These are phyloP conservation scores for Xylaria nigripes DNA, from an alignment of 495 filamentous ascomycete genomes.

Conservation along the genomic window DNA sequence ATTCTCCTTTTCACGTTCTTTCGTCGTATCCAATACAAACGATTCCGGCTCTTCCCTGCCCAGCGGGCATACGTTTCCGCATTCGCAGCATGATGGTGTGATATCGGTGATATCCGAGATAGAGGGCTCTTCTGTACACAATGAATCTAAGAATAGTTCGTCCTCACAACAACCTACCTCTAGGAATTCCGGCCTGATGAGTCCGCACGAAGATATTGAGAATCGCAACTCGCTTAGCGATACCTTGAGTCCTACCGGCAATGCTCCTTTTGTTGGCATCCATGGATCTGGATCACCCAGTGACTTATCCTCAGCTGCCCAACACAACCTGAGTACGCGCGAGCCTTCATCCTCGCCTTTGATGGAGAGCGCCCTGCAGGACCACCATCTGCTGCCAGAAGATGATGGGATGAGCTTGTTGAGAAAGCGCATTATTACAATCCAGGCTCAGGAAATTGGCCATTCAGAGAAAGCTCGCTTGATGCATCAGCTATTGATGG, in stretches of 20 bases:
- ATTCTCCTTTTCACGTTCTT: conserved; percentile 46
- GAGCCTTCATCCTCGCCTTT: conserved; percentile 4
- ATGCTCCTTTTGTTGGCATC: conserved; percentile 3
- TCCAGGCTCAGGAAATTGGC: conserved; percentile 57
- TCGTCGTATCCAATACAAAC: conserved; percentile 25
- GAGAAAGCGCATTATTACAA: conserved; percentile 66
- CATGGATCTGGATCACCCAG: conserved; percentile 5
- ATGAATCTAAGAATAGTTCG: conserved; percentile 15
- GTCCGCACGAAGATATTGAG: conserved; percentile 8
- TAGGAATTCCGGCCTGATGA: conserved; percentile 19
- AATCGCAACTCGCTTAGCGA: background rate
- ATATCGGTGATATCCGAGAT: conserved; percentile 19
- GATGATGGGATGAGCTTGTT: conserved; percentile 86
- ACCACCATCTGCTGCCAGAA: conserved; percentile 51
- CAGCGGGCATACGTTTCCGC: background rate
- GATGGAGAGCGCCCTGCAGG: background rate
- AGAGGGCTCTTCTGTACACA: conserved; percentile 18
- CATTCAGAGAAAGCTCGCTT: conserved; percentile 68
- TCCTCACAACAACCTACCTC: conserved; percentile 15
- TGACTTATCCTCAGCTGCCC: background rate
- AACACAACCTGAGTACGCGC: conserved; percentile 3
- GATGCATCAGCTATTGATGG: conserved; percentile 77
- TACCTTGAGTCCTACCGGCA: background rate
- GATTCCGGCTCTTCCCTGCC: conserved; percentile 18
- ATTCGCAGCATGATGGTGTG: conserved; percentile 18